A percentile compares a stretch with the other conserved stretches of the same genome.
These are phyloP conservation scores for Sporothrix brasiliensis DNA, from an alignment of 2,329 filamentous ascomycete species.

Conservation along the genomic window DNA sequence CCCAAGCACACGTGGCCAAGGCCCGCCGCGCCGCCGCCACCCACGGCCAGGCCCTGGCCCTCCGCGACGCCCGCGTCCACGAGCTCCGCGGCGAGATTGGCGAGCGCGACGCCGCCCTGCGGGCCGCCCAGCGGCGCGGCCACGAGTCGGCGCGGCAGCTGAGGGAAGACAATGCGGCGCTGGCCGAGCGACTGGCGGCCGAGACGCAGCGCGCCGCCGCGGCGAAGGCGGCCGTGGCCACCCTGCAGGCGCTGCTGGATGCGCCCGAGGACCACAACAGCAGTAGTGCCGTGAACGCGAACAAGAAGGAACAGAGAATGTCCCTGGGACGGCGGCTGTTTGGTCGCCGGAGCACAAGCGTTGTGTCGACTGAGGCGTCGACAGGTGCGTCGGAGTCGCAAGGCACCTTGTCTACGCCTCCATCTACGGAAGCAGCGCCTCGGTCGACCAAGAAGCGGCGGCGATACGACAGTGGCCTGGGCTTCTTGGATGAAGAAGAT, in stretches of 20 bases:
- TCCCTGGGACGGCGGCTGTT: slow-evolving; percentile 6
- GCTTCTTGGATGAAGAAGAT: slow-evolving; percentile 58
- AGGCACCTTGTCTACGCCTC: background rate
- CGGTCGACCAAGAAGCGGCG: slow-evolving; percentile 48
- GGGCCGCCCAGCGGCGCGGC: slow-evolving; percentile 46
- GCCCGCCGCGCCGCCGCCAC: slow-evolving; percentile 44
- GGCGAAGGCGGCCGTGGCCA: slow-evolving; percentile 51
- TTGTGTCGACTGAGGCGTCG: background rate
- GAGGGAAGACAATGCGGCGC: slow-evolving; percentile 50
- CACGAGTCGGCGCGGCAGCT: slow-evolving; percentile 49
- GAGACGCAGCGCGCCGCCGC: slow-evolving; percentile 48
- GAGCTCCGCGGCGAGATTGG: slow-evolving; percentile 56
- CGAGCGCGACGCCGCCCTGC: slow-evolving; percentile 50
- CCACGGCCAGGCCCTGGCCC: slow-evolving; percentile 53
- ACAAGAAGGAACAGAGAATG: background rate
- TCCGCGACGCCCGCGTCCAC: slow-evolving; percentile 54
- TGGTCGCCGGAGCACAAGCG: background rate
- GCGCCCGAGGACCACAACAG: no score
- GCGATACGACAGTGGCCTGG: slow-evolving; percentile 59
- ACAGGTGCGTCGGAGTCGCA: background rate
- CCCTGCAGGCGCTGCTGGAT: slow-evolving; percentile 53
- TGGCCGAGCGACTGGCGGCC: slow-evolving; percentile 45
- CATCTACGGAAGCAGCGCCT: background rate
- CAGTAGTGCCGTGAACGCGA: background rate
- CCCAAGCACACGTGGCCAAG: background rate